phyloP scores from a whole-genome alignment of 768 basidiomycete genomes.

The Boletus reticulatus region DNA sequence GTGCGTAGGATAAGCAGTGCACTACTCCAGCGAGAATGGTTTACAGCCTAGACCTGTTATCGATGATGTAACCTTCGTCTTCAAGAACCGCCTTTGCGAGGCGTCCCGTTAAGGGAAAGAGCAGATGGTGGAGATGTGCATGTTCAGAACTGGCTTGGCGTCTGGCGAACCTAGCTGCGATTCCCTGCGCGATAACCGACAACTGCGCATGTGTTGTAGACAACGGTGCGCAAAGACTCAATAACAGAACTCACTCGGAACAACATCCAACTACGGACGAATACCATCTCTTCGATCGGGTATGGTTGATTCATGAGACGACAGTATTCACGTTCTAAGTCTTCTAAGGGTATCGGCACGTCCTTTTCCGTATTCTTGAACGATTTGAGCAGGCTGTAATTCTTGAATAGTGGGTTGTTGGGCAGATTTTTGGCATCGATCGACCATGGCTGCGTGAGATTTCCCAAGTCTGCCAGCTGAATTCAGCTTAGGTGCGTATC shows the following conservation, averaged over 20 bases:
- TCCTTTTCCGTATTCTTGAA: conserved; percentile 61
- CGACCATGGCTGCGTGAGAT: conserved; percentile 84
- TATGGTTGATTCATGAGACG: conserved; percentile 60
- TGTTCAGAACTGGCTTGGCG: conserved; percentile 88
- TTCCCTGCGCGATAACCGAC: conserved; percentile 84
- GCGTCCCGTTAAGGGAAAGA: conserved; percentile 62
- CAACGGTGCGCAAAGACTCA: not conserved
- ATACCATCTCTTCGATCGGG: conserved; percentile 77
- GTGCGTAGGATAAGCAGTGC: not conserved
- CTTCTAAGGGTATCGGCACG: conserved; percentile 64
- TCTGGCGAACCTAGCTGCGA: conserved; percentile 81
- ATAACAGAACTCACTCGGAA: conserved; percentile 55
- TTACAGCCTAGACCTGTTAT: conserved; percentile 28
- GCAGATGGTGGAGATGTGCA: conserved; percentile 44
- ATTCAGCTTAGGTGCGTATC: not conserved
- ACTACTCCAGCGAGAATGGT: not conserved
- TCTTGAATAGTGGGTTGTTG: conserved; percentile 10
- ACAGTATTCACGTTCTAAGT: conserved; percentile 83
- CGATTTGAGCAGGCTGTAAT: conserved; percentile 40
- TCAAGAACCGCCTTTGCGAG: conserved; percentile 61
- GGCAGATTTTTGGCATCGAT: conserved; percentile 46
- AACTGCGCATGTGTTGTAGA: conserved; percentile 40
- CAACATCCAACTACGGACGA: conserved; percentile 83
- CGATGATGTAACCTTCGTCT: conserved; percentile 42
- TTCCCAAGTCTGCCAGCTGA: conserved; percentile 85